Conservation (phyloP, 83 land plant genomes). For the Diphasiastrum complanatum region DNA sequence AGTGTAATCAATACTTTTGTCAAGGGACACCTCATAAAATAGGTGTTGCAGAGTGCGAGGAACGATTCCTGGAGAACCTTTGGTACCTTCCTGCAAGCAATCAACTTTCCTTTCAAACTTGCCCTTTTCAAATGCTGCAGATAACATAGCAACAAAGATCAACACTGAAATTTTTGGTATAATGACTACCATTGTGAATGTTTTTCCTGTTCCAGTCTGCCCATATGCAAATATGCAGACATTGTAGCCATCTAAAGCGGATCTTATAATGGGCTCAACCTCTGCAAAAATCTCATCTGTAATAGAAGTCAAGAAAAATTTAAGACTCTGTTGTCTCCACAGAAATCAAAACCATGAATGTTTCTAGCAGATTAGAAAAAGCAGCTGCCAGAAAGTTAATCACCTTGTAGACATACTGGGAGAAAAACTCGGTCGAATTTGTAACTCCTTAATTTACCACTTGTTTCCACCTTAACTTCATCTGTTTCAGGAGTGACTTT, state of each 20-base stretch:
- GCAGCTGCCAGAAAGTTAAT: neutral
- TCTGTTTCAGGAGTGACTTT: constrained; percentile 1
- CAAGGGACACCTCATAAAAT: constrained; percentile 40
- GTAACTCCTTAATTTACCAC: constrained; percentile 4
- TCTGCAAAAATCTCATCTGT: constrained; percentile 23
- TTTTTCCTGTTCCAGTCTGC: constrained; percentile 27
- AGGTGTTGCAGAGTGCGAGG: constrained; percentile 65
- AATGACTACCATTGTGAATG: constrained; percentile 22
- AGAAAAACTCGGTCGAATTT: constrained; percentile 18
- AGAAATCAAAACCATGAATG: neutral
- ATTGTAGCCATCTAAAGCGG: constrained; percentile 22
- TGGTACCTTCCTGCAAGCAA: constrained; percentile 59
- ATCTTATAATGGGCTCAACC: constrained; percentile 11
- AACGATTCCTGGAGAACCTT: constrained; percentile 56
- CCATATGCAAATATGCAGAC: constrained; percentile 23
- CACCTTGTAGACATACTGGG: constrained; percentile 20
- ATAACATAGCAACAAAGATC: neutral
- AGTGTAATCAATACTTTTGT: constrained; percentile 23
- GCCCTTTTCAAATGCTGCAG: neutral
- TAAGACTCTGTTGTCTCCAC: neutral
- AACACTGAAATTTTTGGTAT: neutral
- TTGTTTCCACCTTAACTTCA: neutral
- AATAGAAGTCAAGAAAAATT: neutral
- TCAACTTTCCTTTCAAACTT: neutral
- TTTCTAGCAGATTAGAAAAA: neutral